phyloP scores from a whole-genome alignment of 2,329 filamentous ascomycete genomes.

The Ascochyta pisi region DNA sequence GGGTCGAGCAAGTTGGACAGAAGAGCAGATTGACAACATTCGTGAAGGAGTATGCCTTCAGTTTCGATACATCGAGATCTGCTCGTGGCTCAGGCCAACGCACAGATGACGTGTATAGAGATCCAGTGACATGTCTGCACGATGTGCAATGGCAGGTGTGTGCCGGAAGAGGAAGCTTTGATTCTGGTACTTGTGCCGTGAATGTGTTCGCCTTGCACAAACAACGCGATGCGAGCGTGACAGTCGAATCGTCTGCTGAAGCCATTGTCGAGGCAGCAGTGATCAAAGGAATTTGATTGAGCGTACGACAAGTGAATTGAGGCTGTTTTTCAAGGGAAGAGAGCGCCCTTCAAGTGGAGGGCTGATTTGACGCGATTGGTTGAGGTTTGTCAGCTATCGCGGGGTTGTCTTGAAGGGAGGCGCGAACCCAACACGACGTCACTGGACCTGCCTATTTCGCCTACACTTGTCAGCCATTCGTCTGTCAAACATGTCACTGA shows the following conservation, averaged over 20 bases:
- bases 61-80: constrained; percentile 36
- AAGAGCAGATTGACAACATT: constrained; percentile 47
- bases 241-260: constrained; percentile 15
- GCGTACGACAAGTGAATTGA: neutral
- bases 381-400: constrained; percentile 25
- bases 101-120: constrained; percentile 48
- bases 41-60: constrained; percentile 52
- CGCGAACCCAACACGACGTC: constrained; percentile 20
- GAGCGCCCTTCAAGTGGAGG: neutral
- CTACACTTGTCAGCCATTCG: neutral
- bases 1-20: constrained; percentile 55
- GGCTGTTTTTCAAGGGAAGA: neutral
- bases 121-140: constrained; percentile 57
- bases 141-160: constrained; percentile 59
- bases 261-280: constrained; percentile 14
- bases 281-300: neutral
- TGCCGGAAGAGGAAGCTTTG: constrained; percentile 52
- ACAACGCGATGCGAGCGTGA: constrained; percentile 52
- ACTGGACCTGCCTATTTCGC: constrained; percentile 1
- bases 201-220: constrained; percentile 56
- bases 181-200: constrained; percentile 40
- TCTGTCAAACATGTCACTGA: neutral
- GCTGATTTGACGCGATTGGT: neutral
- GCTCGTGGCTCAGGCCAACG: constrained; percentile 49
- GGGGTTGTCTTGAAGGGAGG: constrained; percentile 16